Conservation (phyloP, 2,329 filamentous ascomycete genomes). For the Ceratocystis huliohia region DNA sequence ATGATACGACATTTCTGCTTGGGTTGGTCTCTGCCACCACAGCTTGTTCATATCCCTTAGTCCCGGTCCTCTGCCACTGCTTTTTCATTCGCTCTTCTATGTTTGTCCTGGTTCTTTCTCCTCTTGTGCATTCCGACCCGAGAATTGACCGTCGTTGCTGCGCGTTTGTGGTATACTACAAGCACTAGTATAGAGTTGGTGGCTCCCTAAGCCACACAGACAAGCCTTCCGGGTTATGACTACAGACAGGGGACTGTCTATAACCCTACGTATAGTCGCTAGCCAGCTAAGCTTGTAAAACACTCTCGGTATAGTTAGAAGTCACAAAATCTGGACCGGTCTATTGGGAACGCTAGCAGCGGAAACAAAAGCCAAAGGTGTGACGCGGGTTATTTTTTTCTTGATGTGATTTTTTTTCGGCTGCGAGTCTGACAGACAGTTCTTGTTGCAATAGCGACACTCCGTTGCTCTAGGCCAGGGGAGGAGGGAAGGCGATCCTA, state of each 20-base stretch:
- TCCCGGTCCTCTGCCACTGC: background rate
- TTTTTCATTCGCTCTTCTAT: background rate
- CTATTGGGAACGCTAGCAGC: background rate
- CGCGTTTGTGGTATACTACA: too few species aligned
- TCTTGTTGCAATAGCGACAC: too few species aligned
- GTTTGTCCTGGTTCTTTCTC: background rate
- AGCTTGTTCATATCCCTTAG: background rate
- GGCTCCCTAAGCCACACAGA: too few species aligned
- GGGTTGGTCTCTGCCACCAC: background rate
- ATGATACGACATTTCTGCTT: background rate
- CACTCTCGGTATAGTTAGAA: too few species aligned
- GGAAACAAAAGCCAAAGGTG: background rate
- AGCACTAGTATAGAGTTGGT: too few species aligned
- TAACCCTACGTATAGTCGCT: too few species aligned
- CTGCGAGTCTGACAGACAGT: background rate
- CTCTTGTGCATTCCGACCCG: background rate
- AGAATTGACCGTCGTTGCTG: too few species aligned
- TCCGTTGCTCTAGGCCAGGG: background rate
- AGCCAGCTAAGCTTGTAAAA: too few species aligned
- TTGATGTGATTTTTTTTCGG: background rate
- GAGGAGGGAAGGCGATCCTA: background rate
- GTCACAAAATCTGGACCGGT: background rate
- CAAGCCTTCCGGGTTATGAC: too few species aligned
- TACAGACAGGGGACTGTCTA: too few species aligned
- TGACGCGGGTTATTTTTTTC: background rate